A percentile compares a stretch with the other conserved stretches of the same genome.
Evolutionary conservation across 441 rosid genomes (phyloP).

Genomic region (Kokia cookei): DNA sequence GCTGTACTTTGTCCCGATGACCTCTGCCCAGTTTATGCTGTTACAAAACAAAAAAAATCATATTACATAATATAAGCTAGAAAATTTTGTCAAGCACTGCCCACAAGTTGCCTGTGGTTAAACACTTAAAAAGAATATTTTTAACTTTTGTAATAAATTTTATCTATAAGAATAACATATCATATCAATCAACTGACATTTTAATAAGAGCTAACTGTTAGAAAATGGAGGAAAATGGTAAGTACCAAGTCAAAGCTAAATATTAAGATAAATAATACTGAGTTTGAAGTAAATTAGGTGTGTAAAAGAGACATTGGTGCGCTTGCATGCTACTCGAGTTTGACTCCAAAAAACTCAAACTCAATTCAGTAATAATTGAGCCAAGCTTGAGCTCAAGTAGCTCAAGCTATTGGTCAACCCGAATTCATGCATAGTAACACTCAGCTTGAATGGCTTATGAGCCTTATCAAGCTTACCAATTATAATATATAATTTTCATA

Average conservation of each 20-base stretch:
- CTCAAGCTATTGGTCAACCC: too few relatives aligned
- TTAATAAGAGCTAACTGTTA: neutral
- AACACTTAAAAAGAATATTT: neutral
- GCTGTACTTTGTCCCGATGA: conserved; percentile 85
- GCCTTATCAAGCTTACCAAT: too few relatives aligned
- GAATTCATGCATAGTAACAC: too few relatives aligned
- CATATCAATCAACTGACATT: neutral
- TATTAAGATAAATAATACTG: neutral
- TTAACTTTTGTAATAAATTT: neutral
- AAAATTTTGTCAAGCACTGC: neutral
- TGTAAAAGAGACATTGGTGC: too few relatives aligned
- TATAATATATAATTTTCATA: too few relatives aligned
- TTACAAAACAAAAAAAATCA: conserved; percentile 2
- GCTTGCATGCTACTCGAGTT: too few relatives aligned
- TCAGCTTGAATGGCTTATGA: too few relatives aligned
- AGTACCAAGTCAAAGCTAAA: neutral
- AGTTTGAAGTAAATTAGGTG: neutral
- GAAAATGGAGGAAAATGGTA: neutral
- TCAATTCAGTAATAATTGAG: too few relatives aligned
- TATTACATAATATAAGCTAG: neutral
- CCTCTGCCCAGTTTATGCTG: conserved; percentile 82
- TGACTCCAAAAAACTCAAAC: too few relatives aligned
- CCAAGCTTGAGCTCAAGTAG: too few relatives aligned
- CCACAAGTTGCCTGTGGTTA: too few relatives aligned
- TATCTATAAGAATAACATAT: neutral